Percentiles rank a stretch among this genome's conserved stretches.
phyloP scores from a whole-genome alignment of 306 rosid species.

The Astragalus glycyphyllos region DNA sequence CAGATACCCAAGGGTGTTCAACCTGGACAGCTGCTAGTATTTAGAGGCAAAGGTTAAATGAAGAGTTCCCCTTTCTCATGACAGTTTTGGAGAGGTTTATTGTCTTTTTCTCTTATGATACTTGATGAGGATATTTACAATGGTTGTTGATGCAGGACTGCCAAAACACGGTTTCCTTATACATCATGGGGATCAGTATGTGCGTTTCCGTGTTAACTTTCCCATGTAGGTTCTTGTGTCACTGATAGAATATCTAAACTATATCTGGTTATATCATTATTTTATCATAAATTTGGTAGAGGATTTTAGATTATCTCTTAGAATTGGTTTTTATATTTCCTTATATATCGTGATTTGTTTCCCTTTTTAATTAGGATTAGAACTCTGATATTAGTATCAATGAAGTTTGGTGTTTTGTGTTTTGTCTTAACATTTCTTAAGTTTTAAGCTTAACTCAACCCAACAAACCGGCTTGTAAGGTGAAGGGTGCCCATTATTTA shows the following conservation, averaged over 20 bases:
- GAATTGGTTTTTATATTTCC: neutral
- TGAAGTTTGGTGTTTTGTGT: neutral
- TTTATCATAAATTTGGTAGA: neutral
- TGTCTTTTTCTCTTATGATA: slow-evolving; percentile 2
- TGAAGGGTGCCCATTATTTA: too few relatives aligned
- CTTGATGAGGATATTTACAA: slow-evolving; percentile 29
- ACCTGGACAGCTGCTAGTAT: slow-evolving; percentile 77
- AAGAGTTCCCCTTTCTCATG: slow-evolving; percentile 20
- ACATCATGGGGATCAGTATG: slow-evolving; percentile 87
- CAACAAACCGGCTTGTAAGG: too few relatives aligned
- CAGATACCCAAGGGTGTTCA: slow-evolving; percentile 97
- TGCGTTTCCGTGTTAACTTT: slow-evolving; percentile 75
- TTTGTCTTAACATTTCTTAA: neutral
- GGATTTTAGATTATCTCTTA: slow-evolving; percentile 3
- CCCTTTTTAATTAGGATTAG: neutral
- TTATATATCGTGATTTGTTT: slow-evolving; percentile 17
- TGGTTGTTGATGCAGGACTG: slow-evolving; percentile 55
- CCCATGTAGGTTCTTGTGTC: slow-evolving; percentile 63
- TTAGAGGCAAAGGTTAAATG: slow-evolving; percentile 86
- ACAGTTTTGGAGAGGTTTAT: slow-evolving; percentile 32
- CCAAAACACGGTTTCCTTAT: slow-evolving; percentile 75
- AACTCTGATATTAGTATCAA: neutral
- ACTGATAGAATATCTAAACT: slow-evolving; percentile 1
- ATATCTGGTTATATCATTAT: neutral
- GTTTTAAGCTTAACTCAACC: too few relatives aligned